Base-by-base conservation (phyloP, 768 basidiomycete species). In the Gloeophyllum trabeum region DNA sequence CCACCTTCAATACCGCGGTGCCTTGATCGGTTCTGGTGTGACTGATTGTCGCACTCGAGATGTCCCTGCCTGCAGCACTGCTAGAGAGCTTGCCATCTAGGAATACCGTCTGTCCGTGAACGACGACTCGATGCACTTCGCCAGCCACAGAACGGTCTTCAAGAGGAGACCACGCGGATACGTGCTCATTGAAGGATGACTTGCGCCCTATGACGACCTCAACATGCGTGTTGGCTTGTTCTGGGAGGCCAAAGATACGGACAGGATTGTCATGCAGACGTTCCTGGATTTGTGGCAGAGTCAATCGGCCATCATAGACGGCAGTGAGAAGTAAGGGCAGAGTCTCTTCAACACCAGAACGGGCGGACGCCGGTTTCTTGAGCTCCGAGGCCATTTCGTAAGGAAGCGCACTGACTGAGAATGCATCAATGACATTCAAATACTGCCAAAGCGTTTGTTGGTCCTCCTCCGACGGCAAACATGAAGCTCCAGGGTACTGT, bases 261-360 rank as follows among this genome's bases (percentile, higher is more conserved):
- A 85, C 74, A 1, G 96, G 94, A 60, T 96, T 97, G 53, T 97
- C 92, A 56, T 91, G 80, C 14, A 97, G 59, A 37, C 91, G 79
- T n/a, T 67, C 55, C 25, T 77, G 79, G 49, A 99, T 78, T 57
- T 87, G 89, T 30, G 87, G 76, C 42, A 96, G 66, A 0, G 84
- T 85, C 21, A 98, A 68, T 24, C 76, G 78, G 6, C 85, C 83
- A 6, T 85, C 73, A 3, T 71, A 63, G 14, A 96, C 89, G 1
- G 96, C 94, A 3, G 81, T 82, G 35, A 99, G 72, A 28, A 98
- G 64, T 4, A 99, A 69, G 4, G 88, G 91, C 16, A 97, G 71
- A 0, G 88, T 75, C 56, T 98, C 96, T 49, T 86, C 79, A 24
- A 87, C 69, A 46, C 96, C 94, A 4, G 88, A 82, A 61, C 74